Evolutionary conservation across 345 rosid species (phyloP).

Genomic region (Eucalyptus lansdowneana): DNA sequence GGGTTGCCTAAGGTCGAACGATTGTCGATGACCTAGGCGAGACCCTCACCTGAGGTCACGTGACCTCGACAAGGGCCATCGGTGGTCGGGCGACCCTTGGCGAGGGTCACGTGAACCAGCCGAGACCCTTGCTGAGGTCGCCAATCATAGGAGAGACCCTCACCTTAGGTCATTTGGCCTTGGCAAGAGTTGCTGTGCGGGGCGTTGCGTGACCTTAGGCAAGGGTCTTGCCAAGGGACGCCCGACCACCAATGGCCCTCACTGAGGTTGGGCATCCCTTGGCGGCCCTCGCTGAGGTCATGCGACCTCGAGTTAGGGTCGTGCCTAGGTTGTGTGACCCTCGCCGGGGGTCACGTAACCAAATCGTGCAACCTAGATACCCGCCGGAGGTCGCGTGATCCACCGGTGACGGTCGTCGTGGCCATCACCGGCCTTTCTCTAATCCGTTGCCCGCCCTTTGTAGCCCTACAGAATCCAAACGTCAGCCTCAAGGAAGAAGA

Average conservation of each 20-base stretch:
- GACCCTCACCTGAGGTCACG: fast-evolving
- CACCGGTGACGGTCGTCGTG: fast-evolving
- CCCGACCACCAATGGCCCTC: too few species aligned
- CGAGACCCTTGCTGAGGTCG: too few species aligned
- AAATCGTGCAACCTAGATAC: fast-evolving
- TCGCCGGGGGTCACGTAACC: fast-evolving
- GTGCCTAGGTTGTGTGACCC: too few species aligned
- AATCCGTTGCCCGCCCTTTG: fast-evolving
- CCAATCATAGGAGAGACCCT: too few species aligned
- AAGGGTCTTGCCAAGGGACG: fast-evolving
- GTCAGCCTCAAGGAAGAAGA: too few species aligned
- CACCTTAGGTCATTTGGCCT: fast-evolving
- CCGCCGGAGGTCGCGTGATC: fast-evolving
- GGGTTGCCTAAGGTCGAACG: fast-evolving
- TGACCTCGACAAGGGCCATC: too few species aligned
- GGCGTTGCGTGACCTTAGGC: fast-evolving
- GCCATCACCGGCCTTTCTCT: fast-evolving
- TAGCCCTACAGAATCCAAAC: fast-evolving
- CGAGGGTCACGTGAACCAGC: fast-evolving
- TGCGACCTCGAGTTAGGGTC: fast-evolving
- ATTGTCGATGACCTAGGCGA: fast-evolving
- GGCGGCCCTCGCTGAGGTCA: fast-evolving
- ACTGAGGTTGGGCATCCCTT: fast-evolving
- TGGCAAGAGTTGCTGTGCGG: fast-evolving
- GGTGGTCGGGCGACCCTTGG: fast-evolving